Conservation (phyloP, 805 yeast genomes). For the Candida loeiensis region DNA sequence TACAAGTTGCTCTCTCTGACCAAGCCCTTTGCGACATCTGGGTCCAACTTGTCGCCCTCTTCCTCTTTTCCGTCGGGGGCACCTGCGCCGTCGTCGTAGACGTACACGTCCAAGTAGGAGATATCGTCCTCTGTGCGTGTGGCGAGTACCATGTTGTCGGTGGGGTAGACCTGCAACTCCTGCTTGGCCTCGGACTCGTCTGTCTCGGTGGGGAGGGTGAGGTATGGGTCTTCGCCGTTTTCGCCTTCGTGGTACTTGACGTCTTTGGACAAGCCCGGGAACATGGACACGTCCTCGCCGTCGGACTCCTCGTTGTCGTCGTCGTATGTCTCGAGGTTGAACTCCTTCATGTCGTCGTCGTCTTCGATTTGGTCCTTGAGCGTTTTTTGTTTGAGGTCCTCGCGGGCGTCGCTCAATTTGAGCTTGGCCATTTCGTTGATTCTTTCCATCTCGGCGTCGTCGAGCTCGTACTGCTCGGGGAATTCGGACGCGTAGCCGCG, state of each 20-base stretch:
- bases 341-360: conserved; percentile 86
- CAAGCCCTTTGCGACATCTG: conserved; percentile 71
- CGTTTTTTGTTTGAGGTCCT: conserved; percentile 52
- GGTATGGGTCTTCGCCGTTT: conserved; percentile 55
- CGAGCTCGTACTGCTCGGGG: conserved; percentile 82
- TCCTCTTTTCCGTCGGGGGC: conserved; percentile 69
- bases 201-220: conserved; percentile 57
- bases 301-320: conserved; percentile 48
- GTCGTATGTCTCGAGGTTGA: conserved; percentile 82
- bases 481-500: conserved; percentile 92
- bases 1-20: conserved; percentile 74
- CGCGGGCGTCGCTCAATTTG: conserved; percentile 73
- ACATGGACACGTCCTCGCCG: conserved; percentile 63
- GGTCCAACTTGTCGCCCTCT: conserved; percentile 63
- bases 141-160: conserved; percentile 85
- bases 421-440: conserved; percentile 81
- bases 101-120: conserved; percentile 86
- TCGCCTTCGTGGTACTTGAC: conserved; percentile 52
- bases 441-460: conserved; percentile 90
- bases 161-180: conserved; percentile 82
- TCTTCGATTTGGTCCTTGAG: conserved; percentile 54
- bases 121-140: conserved; percentile 96
- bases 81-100: conserved; percentile 91
- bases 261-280: conserved; percentile 66
- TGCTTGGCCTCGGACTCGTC: conserved; percentile 74